These are phyloP conservation scores for Phaffomyces opuntiae DNA, from an alignment of 805 yeast species.

Conservation along the genomic window DNA sequence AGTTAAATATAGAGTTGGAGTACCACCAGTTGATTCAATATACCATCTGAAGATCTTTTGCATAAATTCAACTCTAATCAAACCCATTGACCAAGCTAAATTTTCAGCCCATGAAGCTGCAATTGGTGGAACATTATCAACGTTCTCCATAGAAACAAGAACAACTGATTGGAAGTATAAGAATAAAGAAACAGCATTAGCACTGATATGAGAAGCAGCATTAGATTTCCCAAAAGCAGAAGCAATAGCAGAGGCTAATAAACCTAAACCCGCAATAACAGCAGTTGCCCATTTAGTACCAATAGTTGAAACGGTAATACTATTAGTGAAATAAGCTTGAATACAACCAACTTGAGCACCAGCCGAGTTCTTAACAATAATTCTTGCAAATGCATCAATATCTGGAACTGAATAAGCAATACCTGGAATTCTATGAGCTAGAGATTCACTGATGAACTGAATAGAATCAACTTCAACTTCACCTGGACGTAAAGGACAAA, in stretches of 20 bases:
- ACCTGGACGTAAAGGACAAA: conserved; percentile 86
- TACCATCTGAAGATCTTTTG: conserved; percentile 89
- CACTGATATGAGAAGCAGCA: conserved; percentile 96
- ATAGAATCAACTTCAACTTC: conserved; percentile 67
- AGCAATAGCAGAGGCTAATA: conserved; percentile 78
- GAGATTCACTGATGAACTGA: conserved; percentile 44
- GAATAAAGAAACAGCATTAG: conserved; percentile 87
- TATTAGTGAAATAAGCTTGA: conserved; percentile 77
- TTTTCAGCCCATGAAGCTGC: conserved; percentile 98
- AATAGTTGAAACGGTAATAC: conserved; percentile 92
- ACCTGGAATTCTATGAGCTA: conserved; percentile 62
- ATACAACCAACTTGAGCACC: conserved; percentile 85
- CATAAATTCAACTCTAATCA: conserved; percentile 68
- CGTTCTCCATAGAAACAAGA: conserved; percentile 92
- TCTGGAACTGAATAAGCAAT: conserved; percentile 90
- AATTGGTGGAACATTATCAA: conserved; percentile 85
- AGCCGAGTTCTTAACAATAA: conserved; percentile 51
- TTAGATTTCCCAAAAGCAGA: conserved; percentile 84
- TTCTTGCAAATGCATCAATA: conserved; percentile 75
- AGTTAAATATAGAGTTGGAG: conserved; percentile 61
- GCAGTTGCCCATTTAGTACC: conserved; percentile 96
- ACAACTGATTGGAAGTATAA: conserved; percentile 92
- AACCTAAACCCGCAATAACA: conserved; percentile 80
- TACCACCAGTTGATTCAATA: conserved; percentile 90
- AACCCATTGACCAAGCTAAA: conserved; percentile 94